Base-by-base conservation (phyloP, 202 grass and related monocot genomes). In the Schoenoplectus tabernaemontani region DNA sequence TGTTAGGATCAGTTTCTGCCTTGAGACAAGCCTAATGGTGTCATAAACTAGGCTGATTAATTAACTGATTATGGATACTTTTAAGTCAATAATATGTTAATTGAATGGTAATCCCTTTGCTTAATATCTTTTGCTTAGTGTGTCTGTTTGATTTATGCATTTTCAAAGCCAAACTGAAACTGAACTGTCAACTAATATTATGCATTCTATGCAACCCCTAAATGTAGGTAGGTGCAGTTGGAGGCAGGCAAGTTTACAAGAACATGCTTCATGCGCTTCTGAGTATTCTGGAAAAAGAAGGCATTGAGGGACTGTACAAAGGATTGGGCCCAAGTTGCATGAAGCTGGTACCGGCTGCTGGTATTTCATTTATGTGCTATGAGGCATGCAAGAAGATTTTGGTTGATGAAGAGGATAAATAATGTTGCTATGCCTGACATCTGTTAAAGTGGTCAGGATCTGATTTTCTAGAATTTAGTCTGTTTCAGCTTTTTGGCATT, bases 301-400 rank as follows among this genome's bases (percentile, higher is more conserved):
- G 95, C 12, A 76, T 92, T 60, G 91, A 90, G 0, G 95, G 95
- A 2, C 84, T 98, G 56, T 98, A 98, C 57, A 95, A 58, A 75
- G 91, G 95, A 2, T 68, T 98, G 64, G 91, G 91, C 0, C 95
- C 95, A 11, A 98, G 95, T 54, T 98, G 89, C 83, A 89, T 95
- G 83, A 98, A 98, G 75, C 51, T 98, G 57, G 85, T 98, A 39
- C 95, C 95, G 24, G 95, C 95, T 36, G 95, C 95, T 60, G 95
- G 95, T 51, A 98, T 98, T 79, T 94, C 91, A 8, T 95, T 98
- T 64, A 98, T 98, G 95, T 98, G 95, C 79, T 98, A 98, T 0
- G 89, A 98, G 83, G 91, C 95, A 66, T 95, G 89, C 89, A 95
- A 98, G 88, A 98, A 98, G 81, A 85, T 98, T 83, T 79, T 98